Evolutionary conservation across 768 basidiomycete species (phyloP).

Genomic region (Hygrophorus russula): DNA sequence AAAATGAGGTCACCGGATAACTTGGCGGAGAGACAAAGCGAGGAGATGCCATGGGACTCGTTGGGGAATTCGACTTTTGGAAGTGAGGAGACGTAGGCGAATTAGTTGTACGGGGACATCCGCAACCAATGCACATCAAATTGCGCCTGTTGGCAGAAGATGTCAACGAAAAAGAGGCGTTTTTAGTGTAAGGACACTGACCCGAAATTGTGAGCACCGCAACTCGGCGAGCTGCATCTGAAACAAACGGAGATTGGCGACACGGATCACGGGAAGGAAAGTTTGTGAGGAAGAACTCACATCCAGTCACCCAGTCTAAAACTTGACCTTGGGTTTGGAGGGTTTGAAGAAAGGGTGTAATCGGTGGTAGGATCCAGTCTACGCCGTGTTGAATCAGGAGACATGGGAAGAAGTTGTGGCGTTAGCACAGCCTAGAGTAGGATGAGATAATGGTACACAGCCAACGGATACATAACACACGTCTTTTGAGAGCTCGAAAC

Average conservation of each 20-base stretch:
- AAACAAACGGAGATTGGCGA: conserved; percentile 9
- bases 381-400: neutral
- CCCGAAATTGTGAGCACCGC: conserved; percentile 82
- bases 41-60: conserved; percentile 18
- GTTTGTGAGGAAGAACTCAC: conserved; percentile 34
- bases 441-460: neutral
- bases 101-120: conserved; percentile 37
- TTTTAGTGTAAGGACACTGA: conserved; percentile 27
- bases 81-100: conserved; percentile 19
- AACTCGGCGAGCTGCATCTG: conserved; percentile 59
- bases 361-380: conserved; percentile 17
- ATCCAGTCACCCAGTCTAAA: conserved; percentile 72
- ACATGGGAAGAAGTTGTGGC: neutral
- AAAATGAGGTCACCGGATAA: too few relatives aligned
- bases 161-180: conserved; percentile 9
- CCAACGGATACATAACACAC: conserved; percentile 5
- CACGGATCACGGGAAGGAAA: conserved; percentile 9
- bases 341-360: conserved; percentile 56
- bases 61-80: conserved; percentile 14
- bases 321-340: conserved; percentile 55
- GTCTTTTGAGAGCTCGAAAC: conserved; percentile 16
- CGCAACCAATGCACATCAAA: conserved; percentile 66
- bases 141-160: conserved; percentile 57
- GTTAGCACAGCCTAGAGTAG: conserved; percentile 1
- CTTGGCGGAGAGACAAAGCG: conserved; percentile 19